Evolutionary conservation across 2,329 filamentous ascomycete species (phyloP), one percentile per base, ranked within the genome.

Genomic region (Diaporthe helianthi): DNA sequence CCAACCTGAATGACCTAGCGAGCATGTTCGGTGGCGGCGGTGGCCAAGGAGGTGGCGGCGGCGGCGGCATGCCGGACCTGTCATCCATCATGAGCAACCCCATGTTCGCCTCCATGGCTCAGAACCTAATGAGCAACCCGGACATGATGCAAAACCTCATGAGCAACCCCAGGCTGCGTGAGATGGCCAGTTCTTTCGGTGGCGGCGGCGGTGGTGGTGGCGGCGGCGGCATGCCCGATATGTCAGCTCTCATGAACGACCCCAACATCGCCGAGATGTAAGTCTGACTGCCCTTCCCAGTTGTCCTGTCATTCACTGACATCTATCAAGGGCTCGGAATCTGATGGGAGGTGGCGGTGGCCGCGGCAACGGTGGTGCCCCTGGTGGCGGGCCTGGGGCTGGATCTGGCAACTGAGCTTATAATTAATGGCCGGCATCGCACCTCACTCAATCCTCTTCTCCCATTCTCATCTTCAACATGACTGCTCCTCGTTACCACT

Each of bases 71-170:
- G 92, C 94, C 94, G 15, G 95, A 98, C 79, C 84, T 99, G 29
- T 83, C 89, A 73, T 88, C 89, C 72, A 90, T 99, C 79, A 97
- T 98, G 94, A 94, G 85, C 85, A 99, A 98, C 84, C 96, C 96
- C 68, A 98, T 98, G 96, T 97, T 99, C 83, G 89, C 94, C 63
- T 92, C 88, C 83, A 98, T 98, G 94, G 96, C 96, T 5, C 93
- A 98, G 84, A 97, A 93, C 81, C 82, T 99, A 67, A 98, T 98
- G 96, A 93, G 90, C 82, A 98, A 99, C 83, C 96, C 96, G 0
- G 93, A 97, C 12, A 89, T 94, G 84, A 92, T 98, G 89, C 87
- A 85, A 78, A 96, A 94, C 79, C 82, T 99, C 69, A 97, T 99
- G 94, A 93, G 85, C 85, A 98, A 99, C 84, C 96, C 96, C 3